phyloP scores from a whole-genome alignment of 352 stramenopile genomes.

The Pythium plurisporium region DNA sequence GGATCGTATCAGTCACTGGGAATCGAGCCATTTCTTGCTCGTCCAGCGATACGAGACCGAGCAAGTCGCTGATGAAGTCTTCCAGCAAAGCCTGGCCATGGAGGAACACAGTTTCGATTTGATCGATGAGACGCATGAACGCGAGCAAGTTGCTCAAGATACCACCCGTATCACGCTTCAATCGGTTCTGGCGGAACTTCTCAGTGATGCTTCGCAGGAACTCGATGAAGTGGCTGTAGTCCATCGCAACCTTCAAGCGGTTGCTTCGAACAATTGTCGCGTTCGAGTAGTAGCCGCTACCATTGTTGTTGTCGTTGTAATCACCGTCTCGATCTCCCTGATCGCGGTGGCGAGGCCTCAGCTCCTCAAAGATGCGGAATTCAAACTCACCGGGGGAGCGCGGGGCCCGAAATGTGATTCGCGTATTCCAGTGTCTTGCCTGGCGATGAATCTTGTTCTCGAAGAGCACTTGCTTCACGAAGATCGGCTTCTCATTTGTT shows the following conservation, averaged over 20 bases:
- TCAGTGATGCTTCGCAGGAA: conserved; percentile 55
- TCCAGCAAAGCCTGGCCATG: conserved; percentile 58
- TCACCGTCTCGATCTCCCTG: conserved; percentile 27
- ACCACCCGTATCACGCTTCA: conserved; percentile 48
- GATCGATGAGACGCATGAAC: conserved; percentile 62
- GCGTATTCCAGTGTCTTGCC: conserved; percentile 58
- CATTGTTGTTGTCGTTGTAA: conserved; percentile 17
- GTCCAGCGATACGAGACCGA: conserved; percentile 43
- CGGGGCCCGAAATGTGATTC: conserved; percentile 77
- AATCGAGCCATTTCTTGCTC: conserved; percentile 42
- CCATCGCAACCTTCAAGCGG: conserved; percentile 62
- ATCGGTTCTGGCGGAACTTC: conserved; percentile 54
- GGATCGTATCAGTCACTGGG: conserved; percentile 52
- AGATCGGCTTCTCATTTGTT: conserved; percentile 79
- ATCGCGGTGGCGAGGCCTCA: conserved; percentile 31
- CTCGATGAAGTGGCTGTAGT: conserved; percentile 80
- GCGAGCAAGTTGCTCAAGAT: conserved; percentile 60
- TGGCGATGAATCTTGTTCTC: conserved; percentile 71
- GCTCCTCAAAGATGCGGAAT: conserved; percentile 79
- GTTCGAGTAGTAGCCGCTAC: conserved; percentile 49
- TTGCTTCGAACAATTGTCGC: conserved; percentile 70
- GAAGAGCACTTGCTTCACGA: conserved; percentile 80
- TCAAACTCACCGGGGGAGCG: conserved; percentile 80
- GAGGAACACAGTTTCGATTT: conserved; percentile 72
- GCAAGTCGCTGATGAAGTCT: conserved; percentile 50